phyloP scores from a whole-genome alignment of 2,329 filamentous ascomycete species.

The Fusarium vanettenii region DNA sequence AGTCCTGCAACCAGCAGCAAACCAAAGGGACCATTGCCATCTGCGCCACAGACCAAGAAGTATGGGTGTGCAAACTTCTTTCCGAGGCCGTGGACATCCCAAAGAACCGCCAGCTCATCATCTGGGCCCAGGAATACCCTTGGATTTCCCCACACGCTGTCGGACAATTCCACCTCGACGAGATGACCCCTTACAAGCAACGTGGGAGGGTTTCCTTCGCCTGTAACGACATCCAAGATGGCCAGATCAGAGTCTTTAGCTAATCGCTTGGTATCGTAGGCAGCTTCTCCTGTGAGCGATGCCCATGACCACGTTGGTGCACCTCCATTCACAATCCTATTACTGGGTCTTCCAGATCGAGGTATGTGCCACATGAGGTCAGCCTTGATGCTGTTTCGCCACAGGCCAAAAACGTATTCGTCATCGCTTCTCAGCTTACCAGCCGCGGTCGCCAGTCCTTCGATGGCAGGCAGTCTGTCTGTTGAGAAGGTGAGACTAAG shows the following conservation, averaged over 20 bases:
- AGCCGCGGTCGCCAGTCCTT: background rate
- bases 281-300: background rate
- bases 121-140: background rate
- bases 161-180: background rate
- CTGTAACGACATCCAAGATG: background rate
- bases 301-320: background rate
- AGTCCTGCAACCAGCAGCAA: background rate
- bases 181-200: background rate
- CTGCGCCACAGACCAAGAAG: background rate
- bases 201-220: background rate
- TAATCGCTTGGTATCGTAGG: background rate
- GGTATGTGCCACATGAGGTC: background rate
- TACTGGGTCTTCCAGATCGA: background rate
- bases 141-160: background rate
- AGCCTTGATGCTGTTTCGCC: background rate
- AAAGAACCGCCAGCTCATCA: background rate
- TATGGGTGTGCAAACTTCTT: background rate
- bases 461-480: background rate
- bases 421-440: background rate
- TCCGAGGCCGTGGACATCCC: background rate
- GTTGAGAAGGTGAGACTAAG: background rate
- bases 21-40: background rate
- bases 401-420: background rate
- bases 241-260: background rate
- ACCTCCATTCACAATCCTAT: background rate